Conservation (phyloP, 352 stramenopile genomes). For the Pythium aristosporum region DNA sequence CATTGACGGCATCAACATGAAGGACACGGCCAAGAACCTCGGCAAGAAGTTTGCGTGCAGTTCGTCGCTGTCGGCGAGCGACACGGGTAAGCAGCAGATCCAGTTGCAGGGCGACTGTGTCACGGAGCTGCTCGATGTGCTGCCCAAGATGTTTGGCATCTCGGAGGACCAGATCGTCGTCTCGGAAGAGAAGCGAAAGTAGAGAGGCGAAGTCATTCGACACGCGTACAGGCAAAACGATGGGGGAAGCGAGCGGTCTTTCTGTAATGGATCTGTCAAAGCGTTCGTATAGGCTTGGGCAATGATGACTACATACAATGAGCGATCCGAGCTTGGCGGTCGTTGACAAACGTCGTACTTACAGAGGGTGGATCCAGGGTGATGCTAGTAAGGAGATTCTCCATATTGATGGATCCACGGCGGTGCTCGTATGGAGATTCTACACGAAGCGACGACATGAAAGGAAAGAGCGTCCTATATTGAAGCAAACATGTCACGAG, state of each 20-base stretch:
- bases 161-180: conserved; percentile 74
- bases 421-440: too few species aligned
- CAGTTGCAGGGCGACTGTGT: conserved; percentile 81
- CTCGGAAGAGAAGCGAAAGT: conserved; percentile 62
- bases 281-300: too few species aligned
- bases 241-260: not conserved
- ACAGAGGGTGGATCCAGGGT: too few species aligned
- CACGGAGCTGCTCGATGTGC: conserved; percentile 66
- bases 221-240: not conserved
- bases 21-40: conserved; percentile 76
- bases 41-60: conserved; percentile 84
- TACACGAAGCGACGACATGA: too few species aligned
- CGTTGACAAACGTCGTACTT: too few species aligned
- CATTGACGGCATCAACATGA: conserved; percentile 80
- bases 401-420: too few species aligned
- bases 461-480: too few species aligned
- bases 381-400: too few species aligned
- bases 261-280: not conserved
- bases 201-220: not conserved
- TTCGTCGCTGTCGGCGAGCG: conserved; percentile 75
- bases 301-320: too few species aligned
- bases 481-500: too few species aligned
- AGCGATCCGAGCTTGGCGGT: too few species aligned
- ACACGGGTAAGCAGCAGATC: conserved; percentile 77
- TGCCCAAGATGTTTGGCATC: conserved; percentile 77